Evolutionary conservation across 2,329 filamentous ascomycete genomes (phyloP), one percentile per base, ranked within the genome.

Genomic region (Triangularia verruculosa): DNA sequence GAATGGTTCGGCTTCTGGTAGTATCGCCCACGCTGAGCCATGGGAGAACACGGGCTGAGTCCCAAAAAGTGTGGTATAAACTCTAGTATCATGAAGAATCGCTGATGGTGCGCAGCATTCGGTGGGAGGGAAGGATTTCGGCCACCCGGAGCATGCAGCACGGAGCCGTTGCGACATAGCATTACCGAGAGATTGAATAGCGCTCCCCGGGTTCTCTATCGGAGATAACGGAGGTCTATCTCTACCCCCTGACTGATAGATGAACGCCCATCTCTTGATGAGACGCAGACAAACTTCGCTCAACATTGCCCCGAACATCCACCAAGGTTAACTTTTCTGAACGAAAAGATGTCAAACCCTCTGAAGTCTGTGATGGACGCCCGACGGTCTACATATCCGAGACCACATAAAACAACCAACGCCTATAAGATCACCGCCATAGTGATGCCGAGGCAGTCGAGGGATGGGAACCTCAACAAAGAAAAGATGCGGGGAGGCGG

Each of bases 61-160:
- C 15, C 17, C 22, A 6, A 52, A 4, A 24, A 52, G 17, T 52
- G 6, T 52, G 47, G 47, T 24, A 27, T 53, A 27, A 7, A 54
- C 22, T 9, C 22, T 54, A 54, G 51, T 54, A 54, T 54, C 51
- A 54, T 54, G 51, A 54, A 54, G 22, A 54, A 25, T 25, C n/a
- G n/a, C n/a, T 54, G 24, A 5, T 20, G 47, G 53, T 59, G 55
- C 27, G 39, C 17, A 43, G 58, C 22, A 55, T 17, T 57, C 66
- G 66, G 66, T 27, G 61, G 59, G 57, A 64, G n/a, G 64, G 66
- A 66, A 64, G 60, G 57, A 51, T 59, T 39, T 61, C 66, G 66
- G 66, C 51, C 56, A 59, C 20, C 64, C 64, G 66, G 66, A 67
- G 54, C 24, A 20, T 32, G 13, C 20, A 57, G 27, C n/a, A 53